A percentile compares a stretch with the other conserved stretches of the same genome.
These are phyloP conservation scores for Fusarium virguliforme DNA, from an alignment of 2,329 filamentous ascomycete species.

Conservation along the genomic window DNA sequence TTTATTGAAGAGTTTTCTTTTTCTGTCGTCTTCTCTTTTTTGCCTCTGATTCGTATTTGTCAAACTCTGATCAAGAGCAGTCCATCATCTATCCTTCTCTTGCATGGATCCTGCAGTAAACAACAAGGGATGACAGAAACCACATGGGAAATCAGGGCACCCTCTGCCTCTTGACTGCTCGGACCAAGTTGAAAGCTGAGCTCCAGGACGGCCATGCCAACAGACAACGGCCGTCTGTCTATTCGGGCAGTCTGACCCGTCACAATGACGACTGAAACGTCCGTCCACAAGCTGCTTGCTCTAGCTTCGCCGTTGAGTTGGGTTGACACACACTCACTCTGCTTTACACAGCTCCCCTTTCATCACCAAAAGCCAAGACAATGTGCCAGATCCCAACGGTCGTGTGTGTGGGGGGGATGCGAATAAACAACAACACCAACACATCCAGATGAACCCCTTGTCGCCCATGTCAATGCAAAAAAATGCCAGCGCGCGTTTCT, in stretches of 20 bases:
- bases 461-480: conserved; percentile 10
- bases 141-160: conserved; percentile 31
- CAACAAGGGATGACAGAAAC: conserved; percentile 20
- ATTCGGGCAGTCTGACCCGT: conserved; percentile 3
- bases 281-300: conserved; percentile 1
- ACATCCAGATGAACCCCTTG: background rate
- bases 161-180: background rate
- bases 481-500: background rate
- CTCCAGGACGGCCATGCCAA: background rate
- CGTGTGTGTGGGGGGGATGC: conserved; percentile 21
- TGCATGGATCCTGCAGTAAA: conserved; percentile 27
- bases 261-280: conserved; percentile 17
- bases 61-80: conserved; percentile 6
- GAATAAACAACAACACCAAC: background rate
- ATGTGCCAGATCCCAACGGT: conserved; percentile 33
- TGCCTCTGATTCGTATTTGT: conserved; percentile 10
- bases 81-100: background rate
- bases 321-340: background rate
- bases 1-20: conserved; percentile 3
- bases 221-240: conserved; percentile 18
- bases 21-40: background rate
- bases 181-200: conserved; percentile 10
- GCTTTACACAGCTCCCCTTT: conserved; percentile 28
- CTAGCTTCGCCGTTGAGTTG: background rate
- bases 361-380: conserved; percentile 22